Base-by-base conservation (phyloP, 306 rosid species). In the Cotoneaster glaucophyllus region DNA sequence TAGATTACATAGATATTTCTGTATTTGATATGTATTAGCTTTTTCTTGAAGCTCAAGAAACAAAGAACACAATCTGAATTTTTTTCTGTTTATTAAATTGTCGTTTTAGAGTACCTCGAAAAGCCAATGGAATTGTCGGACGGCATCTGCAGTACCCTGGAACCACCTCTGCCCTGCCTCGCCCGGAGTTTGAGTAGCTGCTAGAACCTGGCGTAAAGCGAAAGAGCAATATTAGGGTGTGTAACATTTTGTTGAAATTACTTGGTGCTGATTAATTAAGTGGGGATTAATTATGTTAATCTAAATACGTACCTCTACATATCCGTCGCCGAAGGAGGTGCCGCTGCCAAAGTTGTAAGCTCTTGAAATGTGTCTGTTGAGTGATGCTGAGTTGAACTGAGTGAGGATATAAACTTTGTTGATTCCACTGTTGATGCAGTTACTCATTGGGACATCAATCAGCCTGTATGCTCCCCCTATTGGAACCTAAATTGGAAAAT, bases 81-180 rank as follows among this genome's bases (percentile, higher is more conserved):
- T 59, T 7, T 26, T 14, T 22, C 21, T 25, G 6, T 41, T 26
- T 18, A 44, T 8, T 0, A 19, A n/a, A 26, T 29, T 41, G 19
- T 2, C 37, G 59, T 24, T 26, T n/a, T 41, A 59, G 26, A 52
- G 70, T 81, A 91, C 98, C 98, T 94, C 98, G 79, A 94, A 94
- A 77, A 91, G 97, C 97, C 98, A 94, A 80, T 94, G 97, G 86
- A 94, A 94, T 80, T 94, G 98, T n/a, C 98, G 58, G 64, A 92
- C 97, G n/a, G 98, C 98, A 77, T 94, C 98, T 72, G 98, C 98
- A 45, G 97, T 92, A 67, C 97, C 98, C 80, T 81, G 98, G 84
- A 94, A 94, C 98, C 98, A 94, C 66, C 6, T 88, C 82, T 92
- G 79, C 70, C 98, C 97, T 28, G 82, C 86, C 84, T 72, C 96